Base-by-base conservation (phyloP, 2,329 filamentous ascomycete species). In the Arthrobotrys sinensis region DNA sequence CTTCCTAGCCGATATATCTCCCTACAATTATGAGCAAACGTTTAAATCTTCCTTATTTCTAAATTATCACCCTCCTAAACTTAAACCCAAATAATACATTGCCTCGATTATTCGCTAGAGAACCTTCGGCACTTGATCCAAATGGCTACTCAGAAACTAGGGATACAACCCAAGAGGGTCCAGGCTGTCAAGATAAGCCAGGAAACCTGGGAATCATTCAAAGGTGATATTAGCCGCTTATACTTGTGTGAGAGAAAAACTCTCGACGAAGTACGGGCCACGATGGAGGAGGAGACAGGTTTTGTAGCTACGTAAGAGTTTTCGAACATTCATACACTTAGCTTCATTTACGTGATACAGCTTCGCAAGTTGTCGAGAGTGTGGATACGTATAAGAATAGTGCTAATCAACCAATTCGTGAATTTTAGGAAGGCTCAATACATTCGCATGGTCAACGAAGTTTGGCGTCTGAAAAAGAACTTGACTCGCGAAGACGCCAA, bases 401-500 rank as follows among this genome's bases (percentile, higher is more conserved):
- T 4, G 10, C 14, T 21, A 8, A 53, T n/a, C n/a, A 32, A 5
- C 12, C 21, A 16, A 24, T 40, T 60, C 11, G 24, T 19, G 1
- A 14, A 14, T 19, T 28, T 16, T 16, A 68, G 50, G 11, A 43
- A 24, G 7, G 21, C 48, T 8, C 65, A 68, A 24, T 68, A 68
- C 38, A 60, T 57, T 10, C 48, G 65, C 6, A 60, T 60, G 50
- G 50, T 68, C 34, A 68, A 57, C 16, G 46, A 43, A 24, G 36
- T 68, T 24, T 68, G 65, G 50, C 8, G 19, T 4, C 19, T 68
- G 1, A 60, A 68, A 10, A 68, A 68, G 19, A 68, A 68, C 19
- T 12, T 67, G 6, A 67, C 19, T 2, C 12, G 3, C 2, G 19
- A 53, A 2, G 24, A 67, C 16, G 12, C 57, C 12, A 19, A 57